A percentile compares a stretch with the other conserved stretches of the same genome.
phyloP scores from a whole-genome alignment of 306 rosid genomes.

The Prunus dulcis region DNA sequence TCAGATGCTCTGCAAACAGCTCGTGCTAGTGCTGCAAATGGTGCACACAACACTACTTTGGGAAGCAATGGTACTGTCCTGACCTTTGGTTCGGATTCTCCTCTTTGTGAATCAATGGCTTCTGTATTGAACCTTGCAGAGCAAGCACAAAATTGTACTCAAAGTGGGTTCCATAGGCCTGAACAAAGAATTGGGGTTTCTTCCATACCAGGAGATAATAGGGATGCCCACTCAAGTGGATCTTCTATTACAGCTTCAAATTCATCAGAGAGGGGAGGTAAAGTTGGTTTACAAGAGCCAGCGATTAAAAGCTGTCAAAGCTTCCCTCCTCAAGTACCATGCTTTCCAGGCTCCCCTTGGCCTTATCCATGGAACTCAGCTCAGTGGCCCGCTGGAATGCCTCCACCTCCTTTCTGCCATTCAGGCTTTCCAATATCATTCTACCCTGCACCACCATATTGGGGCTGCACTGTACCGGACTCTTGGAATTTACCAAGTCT shows the following conservation, averaged over 20 bases:
- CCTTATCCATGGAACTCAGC: conserved; percentile 54
- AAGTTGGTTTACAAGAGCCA: conserved; percentile 35
- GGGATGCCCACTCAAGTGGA: conserved; percentile 45
- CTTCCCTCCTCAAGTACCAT: conserved; percentile 50
- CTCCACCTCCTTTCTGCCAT: conserved; percentile 51
- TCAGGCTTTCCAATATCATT: conserved; percentile 54
- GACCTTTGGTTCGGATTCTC: conserved; percentile 59
- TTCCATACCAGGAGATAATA: conserved; percentile 30
- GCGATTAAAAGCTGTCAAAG: conserved; percentile 29
- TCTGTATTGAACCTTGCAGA: conserved; percentile 57
- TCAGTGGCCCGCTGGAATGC: conserved; percentile 47
- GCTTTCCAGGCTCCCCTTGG: conserved; percentile 51
- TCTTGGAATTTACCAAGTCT: conserved; percentile 52
- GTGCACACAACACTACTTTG: conserved; percentile 34
- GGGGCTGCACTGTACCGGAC: conserved; percentile 56
- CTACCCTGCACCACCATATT: conserved; percentile 48
- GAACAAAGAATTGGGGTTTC: conserved; percentile 32
- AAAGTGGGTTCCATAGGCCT: conserved; percentile 40
- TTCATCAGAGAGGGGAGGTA: conserved; percentile 44
- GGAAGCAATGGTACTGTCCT: conserved; percentile 48
- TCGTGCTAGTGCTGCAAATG: conserved; percentile 33
- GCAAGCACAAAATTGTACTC: conserved; percentile 26
- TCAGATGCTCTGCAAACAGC: conserved; percentile 45
- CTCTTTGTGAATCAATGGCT: conserved; percentile 58
- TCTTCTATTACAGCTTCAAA: conserved; percentile 53